Conservation (phyloP, 2,329 filamentous ascomycete genomes). For the Botrytis pseudocinerea region DNA sequence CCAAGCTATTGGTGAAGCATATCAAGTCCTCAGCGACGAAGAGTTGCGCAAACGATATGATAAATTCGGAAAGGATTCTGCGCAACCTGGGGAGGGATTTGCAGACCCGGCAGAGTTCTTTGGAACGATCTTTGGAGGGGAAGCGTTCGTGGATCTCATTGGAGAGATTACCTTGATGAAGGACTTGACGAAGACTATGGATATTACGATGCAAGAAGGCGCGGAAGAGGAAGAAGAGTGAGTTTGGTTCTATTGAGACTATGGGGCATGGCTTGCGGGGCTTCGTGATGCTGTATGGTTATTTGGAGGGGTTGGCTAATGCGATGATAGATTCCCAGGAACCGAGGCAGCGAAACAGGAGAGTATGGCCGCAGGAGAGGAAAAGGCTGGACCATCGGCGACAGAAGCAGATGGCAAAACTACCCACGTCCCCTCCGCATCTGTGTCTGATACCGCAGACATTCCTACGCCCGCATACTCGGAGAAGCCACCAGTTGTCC, state of each 20-base stretch:
- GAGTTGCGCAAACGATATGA: conserved; percentile 91
- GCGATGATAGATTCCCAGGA: conserved; percentile 49
- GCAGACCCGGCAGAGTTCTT: conserved; percentile 98
- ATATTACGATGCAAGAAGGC: conserved; percentile 84
- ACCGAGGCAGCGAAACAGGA: conserved; percentile 58
- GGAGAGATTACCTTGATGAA: conserved; percentile 99
- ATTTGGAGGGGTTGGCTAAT: conserved; percentile 49
- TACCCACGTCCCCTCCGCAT: conserved; percentile 26
- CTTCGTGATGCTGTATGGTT: not conserved
- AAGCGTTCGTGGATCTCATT: conserved; percentile 94
- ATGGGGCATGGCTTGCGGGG: not conserved
- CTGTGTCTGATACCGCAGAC: conserved; percentile 33
- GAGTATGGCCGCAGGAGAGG: conserved; percentile 46
- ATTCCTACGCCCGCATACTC: conserved; percentile 19
- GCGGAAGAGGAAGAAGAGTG: conserved; percentile 62
- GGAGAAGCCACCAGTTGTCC: conserved; percentile 26
- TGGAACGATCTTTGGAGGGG: conserved; percentile 95
- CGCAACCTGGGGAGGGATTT: conserved; percentile 88
- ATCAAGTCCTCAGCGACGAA: conserved; percentile 81
- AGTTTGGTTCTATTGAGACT: not conserved
- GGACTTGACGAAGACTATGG: conserved; percentile 96
- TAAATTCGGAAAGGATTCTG: conserved; percentile 93
- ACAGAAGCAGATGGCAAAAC: conserved; percentile 23
- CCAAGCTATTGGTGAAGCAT: conserved; percentile 77
- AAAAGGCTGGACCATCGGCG: conserved; percentile 34